phyloP scores from a whole-genome alignment of 345 rosid species.

The Eutrema heterophyllum region DNA sequence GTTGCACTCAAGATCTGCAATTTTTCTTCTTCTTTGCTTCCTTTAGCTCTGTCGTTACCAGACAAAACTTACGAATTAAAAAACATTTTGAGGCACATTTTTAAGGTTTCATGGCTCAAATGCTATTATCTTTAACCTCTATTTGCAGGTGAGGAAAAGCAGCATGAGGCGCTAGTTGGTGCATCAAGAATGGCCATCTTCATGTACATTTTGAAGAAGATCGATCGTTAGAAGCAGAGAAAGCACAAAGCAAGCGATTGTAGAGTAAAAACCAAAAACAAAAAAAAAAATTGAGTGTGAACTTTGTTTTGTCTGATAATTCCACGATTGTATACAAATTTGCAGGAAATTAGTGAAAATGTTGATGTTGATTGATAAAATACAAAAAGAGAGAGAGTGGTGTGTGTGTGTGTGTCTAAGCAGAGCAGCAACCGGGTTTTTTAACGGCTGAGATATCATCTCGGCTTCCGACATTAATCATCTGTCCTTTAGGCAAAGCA shows the following conservation, averaged over 20 bases:
- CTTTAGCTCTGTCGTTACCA: neutral
- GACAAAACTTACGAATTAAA: neutral
- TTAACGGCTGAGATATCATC: constrained; percentile 85
- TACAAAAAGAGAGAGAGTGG: neutral
- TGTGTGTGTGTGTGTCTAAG: constrained; percentile 11
- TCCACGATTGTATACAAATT: constrained; percentile 28
- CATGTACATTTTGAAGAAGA: neutral
- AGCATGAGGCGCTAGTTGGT: neutral
- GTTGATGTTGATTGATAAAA: neutral
- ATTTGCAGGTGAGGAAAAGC: neutral
- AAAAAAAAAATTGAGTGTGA: neutral
- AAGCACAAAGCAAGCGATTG: neutral
- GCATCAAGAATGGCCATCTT: neutral
- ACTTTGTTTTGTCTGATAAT: constrained; percentile 15
- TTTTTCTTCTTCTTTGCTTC: neutral
- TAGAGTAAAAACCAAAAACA: neutral
- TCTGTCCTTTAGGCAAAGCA: constrained; percentile 81
- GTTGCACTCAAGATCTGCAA: neutral
- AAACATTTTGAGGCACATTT: neutral
- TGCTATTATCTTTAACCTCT: neutral
- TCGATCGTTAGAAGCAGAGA: neutral
- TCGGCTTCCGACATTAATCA: constrained; percentile 52
- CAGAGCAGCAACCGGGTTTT: constrained; percentile 73
- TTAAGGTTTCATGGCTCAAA: neutral
- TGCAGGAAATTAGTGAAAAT: constrained; percentile 20